Conservation (phyloP, 108 stramenopile genomes). For the Skeletonema marinoi region DNA sequence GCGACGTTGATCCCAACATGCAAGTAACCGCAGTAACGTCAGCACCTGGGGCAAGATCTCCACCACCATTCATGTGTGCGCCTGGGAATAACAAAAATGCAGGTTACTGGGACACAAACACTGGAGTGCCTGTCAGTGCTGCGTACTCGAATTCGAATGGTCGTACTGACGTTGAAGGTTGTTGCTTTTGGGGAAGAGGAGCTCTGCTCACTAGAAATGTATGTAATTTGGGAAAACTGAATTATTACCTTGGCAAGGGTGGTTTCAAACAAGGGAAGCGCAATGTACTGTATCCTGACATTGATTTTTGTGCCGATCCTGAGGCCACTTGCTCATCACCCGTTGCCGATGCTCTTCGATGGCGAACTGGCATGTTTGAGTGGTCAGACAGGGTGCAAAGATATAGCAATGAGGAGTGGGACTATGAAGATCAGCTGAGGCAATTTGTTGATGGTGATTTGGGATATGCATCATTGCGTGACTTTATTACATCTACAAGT, state of each 20-base stretch:
- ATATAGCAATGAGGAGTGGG: slow-evolving; percentile 11
- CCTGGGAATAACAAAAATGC: slow-evolving; percentile 29
- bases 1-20: slow-evolving; percentile 31
- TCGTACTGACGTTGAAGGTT: slow-evolving; percentile 46
- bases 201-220: slow-evolving; percentile 32
- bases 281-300: slow-evolving; percentile 19
- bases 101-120: slow-evolving; percentile 44
- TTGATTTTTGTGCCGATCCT: slow-evolving; percentile 29
- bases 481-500: background rate
- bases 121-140: slow-evolving; percentile 16
- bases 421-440: slow-evolving; percentile 6
- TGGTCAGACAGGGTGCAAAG: slow-evolving; percentile 33
- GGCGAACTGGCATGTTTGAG: slow-evolving; percentile 39
- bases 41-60: slow-evolving; percentile 18
- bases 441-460: background rate
- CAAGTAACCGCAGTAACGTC: slow-evolving; percentile 25
- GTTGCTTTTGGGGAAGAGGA: slow-evolving; percentile 46
- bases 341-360: slow-evolving; percentile 12
- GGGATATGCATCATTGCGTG: background rate
- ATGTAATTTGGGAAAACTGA: slow-evolving; percentile 33
- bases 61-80: slow-evolving; percentile 34
- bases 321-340: slow-evolving; percentile 22
- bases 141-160: slow-evolving; percentile 33
- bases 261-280: slow-evolving; percentile 16
- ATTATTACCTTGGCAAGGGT: slow-evolving; percentile 34